phyloP scores from a whole-genome alignment of 805 yeast species.

The Metschnikowia koreensis region DNA sequence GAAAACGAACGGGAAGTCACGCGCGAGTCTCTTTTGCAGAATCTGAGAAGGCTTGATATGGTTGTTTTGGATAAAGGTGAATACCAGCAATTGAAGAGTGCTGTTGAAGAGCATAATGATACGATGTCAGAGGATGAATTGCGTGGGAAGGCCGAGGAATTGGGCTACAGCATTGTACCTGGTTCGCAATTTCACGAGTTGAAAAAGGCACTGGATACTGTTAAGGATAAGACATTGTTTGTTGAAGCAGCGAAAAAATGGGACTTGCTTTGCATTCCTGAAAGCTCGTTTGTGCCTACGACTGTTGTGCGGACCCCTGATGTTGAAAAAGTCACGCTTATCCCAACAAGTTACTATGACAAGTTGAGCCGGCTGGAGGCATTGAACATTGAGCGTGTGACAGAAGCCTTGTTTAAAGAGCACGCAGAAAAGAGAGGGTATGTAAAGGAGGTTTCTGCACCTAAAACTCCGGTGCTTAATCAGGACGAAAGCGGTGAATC shows the following conservation, averaged over 20 bases:
- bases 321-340: slow-evolving; percentile 53
- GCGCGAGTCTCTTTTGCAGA: slow-evolving; percentile 22
- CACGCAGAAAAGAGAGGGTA: slow-evolving; percentile 53
- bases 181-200: slow-evolving; percentile 27
- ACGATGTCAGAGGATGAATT: slow-evolving; percentile 21
- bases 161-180: slow-evolving; percentile 39
- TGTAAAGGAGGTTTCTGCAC: slow-evolving; percentile 24
- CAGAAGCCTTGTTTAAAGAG: slow-evolving; percentile 43
- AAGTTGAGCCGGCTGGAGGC: slow-evolving; percentile 49
- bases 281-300: slow-evolving; percentile 59
- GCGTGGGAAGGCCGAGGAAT: slow-evolving; percentile 35
- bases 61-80: slow-evolving; percentile 17
- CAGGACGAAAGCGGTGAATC: slow-evolving; percentile 17
- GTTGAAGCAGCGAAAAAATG: slow-evolving; percentile 40
- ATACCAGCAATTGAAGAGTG: slow-evolving; percentile 14
- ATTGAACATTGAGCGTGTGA: slow-evolving; percentile 43
- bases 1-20: slow-evolving; percentile 12
- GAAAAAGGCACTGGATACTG: slow-evolving; percentile 18
- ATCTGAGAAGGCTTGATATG: slow-evolving; percentile 16
- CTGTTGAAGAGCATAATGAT: slow-evolving; percentile 13
- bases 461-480: slow-evolving; percentile 22
- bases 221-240: slow-evolving; percentile 26
- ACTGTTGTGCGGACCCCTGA: slow-evolving; percentile 57
- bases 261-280: slow-evolving; percentile 57
- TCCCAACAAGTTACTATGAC: slow-evolving; percentile 64